phyloP scores from a whole-genome alignment of 805 yeast species.

The Metschnikowia koreensis region DNA sequence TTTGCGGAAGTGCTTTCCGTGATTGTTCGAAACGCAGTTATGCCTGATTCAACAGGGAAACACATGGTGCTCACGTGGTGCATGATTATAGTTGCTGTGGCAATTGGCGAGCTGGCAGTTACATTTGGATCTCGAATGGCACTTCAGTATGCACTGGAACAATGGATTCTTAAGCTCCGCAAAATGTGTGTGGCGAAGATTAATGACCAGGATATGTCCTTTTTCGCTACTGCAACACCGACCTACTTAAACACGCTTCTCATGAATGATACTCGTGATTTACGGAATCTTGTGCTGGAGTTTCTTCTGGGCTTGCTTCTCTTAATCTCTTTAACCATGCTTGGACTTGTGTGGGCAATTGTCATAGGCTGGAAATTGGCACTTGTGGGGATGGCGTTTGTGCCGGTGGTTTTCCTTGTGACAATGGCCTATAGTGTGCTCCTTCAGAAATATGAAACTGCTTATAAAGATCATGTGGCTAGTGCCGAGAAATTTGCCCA shows the following conservation, averaged over 20 bases:
- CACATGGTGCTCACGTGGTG: conserved; percentile 38
- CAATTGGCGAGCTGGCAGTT: conserved; percentile 59
- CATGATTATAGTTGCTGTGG: conserved; percentile 67
- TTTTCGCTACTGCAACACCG: conserved; percentile 48
- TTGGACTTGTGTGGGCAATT: conserved; percentile 78
- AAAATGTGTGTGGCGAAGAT: conserved; percentile 47
- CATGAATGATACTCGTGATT: conserved; percentile 79
- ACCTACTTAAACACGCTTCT: conserved; percentile 63
- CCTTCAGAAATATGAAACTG: conserved; percentile 54
- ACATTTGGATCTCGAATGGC: conserved; percentile 50
- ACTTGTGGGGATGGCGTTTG: conserved; percentile 73
- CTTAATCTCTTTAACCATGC: conserved; percentile 49
- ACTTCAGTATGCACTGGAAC: conserved; percentile 61
- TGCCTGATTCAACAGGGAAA: conserved; percentile 23
- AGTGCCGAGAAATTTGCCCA: conserved; percentile 49
- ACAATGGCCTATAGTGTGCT: conserved; percentile 52
- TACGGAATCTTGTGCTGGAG: conserved; percentile 62
- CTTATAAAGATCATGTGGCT: conserved; percentile 57
- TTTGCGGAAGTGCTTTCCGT: conserved; percentile 68
- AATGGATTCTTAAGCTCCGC: conserved; percentile 61
- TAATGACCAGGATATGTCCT: conserved; percentile 49
- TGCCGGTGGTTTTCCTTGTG: conserved; percentile 58
- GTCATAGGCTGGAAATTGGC: conserved; percentile 83
- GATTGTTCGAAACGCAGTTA: conserved; percentile 32
- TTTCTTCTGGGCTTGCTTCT: conserved; percentile 56